Percentiles rank a stretch among this genome's conserved stretches.
Conservation (phyloP, 768 basidiomycete genomes). For the Podaxis sp. region DNA sequence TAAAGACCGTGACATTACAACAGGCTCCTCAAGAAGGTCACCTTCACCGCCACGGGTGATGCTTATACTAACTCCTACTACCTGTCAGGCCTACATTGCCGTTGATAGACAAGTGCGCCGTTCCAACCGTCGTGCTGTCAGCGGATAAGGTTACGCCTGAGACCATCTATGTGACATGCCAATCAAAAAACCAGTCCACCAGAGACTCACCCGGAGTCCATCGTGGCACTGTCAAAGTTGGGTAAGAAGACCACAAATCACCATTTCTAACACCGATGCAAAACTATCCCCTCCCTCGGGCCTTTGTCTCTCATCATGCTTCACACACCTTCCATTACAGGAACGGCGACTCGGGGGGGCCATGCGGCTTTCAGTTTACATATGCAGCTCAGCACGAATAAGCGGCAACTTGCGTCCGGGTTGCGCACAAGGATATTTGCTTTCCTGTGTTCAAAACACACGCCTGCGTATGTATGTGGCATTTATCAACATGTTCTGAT, state of each 20-base stretch:
- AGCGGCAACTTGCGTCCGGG: not conserved
- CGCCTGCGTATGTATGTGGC: not conserved
- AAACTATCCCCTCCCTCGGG: not conserved
- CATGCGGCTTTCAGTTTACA: not conserved
- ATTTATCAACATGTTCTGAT: not conserved
- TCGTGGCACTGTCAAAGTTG: not conserved
- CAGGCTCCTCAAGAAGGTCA: not conserved
- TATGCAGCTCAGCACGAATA: not conserved
- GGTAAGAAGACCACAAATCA: not conserved
- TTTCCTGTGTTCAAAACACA: not conserved
- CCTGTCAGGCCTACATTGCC: not conserved
- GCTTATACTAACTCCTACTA: not conserved
- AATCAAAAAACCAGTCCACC: not conserved
- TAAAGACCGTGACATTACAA: not conserved
- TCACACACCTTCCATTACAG: not conserved
- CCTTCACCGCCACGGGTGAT: not conserved
- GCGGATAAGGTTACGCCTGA: not conserved
- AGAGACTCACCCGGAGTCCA: not conserved
- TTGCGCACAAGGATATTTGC: not conserved
- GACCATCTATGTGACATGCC: not conserved
- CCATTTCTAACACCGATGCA: not conserved
- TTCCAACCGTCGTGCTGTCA: not conserved
- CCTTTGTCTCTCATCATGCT: not conserved
- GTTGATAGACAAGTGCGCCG: not conserved
- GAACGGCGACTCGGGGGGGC: not conserved